A percentile compares a stretch with the other conserved stretches of the same genome.
Conservation (phyloP, 352 stramenopile genomes). For the Phytophthora niederhauseri region DNA sequence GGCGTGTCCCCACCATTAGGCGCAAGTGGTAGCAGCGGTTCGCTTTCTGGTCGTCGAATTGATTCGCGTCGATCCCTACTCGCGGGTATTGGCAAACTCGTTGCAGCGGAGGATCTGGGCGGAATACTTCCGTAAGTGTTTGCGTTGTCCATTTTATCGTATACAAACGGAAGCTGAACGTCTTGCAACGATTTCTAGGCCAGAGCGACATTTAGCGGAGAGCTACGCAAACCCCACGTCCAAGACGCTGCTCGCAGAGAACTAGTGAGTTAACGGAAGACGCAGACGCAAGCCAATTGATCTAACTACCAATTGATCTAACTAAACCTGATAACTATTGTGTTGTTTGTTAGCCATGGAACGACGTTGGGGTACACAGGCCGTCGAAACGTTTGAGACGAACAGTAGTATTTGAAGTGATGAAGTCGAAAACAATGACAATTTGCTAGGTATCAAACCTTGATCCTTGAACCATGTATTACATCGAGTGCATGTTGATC, state of each 20-base stretch:
- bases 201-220: conserved; percentile 53
- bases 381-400: conserved; percentile 31
- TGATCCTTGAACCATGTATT: conserved; percentile 2
- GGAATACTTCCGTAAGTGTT: conserved; percentile 46
- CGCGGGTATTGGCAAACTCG: conserved; percentile 72
- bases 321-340: neutral
- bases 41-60: conserved; percentile 47
- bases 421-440: neutral
- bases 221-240: conserved; percentile 57
- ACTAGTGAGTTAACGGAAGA: conserved; percentile 55
- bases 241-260: conserved; percentile 71
- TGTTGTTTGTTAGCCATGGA: conserved; percentile 33
- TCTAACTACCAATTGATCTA: conserved; percentile 4
- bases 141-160: neutral
- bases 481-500: conserved; percentile 87
- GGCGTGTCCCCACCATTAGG: conserved; percentile 17
- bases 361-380: conserved; percentile 54
- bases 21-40: conserved; percentile 37
- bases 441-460: conserved; percentile 1
- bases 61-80: conserved; percentile 71
- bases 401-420: neutral
- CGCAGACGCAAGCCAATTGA: neutral
- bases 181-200: conserved; percentile 13
- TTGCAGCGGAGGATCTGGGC: conserved; percentile 59
- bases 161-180: neutral